Evolutionary conservation across 139 green algal genomes (phyloP).

Genomic region (Chlamydomonas incerta): DNA sequence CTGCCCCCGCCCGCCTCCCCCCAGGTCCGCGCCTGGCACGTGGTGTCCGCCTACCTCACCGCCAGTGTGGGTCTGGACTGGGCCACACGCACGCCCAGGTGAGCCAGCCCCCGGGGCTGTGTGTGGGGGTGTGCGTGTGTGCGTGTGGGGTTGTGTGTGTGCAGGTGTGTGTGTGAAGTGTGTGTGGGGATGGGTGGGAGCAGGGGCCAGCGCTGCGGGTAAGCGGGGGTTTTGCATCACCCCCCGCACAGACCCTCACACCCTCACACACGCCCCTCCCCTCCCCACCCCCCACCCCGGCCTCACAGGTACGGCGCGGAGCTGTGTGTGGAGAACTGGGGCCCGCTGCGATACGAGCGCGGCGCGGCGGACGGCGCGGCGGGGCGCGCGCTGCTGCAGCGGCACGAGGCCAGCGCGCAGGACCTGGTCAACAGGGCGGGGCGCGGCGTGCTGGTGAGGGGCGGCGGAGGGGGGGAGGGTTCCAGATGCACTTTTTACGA

Average conservation of each 20-base stretch:
- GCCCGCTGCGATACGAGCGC: constrained; percentile 62
- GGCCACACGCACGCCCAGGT: background rate
- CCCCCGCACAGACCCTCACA: background rate
- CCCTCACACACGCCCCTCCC: background rate
- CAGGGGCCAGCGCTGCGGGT: no score
- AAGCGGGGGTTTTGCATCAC: no score
- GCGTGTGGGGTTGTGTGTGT: no score
- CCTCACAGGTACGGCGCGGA: constrained; percentile 50
- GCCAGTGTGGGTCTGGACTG: constrained; percentile 20
- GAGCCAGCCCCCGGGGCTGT: no score
- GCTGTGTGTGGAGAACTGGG: constrained; percentile 75
- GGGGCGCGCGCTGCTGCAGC: constrained; percentile 77
- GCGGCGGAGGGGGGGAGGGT: no score
- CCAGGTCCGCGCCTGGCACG: constrained; percentile 24
- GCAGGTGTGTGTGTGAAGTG: no score
- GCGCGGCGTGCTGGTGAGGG: constrained; percentile 63
- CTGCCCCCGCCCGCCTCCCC: background rate
- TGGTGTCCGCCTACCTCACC: constrained; percentile 23
- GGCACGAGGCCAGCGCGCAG: constrained; percentile 76
- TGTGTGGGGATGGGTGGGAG: no score
- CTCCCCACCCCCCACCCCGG: background rate
- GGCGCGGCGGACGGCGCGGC: constrained; percentile 42
- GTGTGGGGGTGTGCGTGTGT: no score
- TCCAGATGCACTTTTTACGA: no score
- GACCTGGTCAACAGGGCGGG: constrained; percentile 75